Base-by-base conservation (phyloP, 176 grass and related monocot species). In the Bromus sterilis region DNA sequence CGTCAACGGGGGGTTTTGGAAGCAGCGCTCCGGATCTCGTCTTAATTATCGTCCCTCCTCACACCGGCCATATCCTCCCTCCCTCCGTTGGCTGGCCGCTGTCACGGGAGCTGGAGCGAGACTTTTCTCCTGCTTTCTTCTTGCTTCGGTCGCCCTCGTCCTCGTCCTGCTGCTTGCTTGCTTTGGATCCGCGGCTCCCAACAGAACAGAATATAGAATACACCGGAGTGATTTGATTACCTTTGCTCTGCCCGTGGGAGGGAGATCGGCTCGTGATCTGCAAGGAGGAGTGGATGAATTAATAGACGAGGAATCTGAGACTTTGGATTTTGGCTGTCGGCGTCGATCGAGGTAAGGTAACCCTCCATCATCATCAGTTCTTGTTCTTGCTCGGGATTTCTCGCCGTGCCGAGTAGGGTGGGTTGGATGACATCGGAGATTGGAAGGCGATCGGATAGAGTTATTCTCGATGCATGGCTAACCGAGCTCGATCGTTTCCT, bases 1-100 rank as follows among this genome's bases (percentile, higher is more conserved):
- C 39, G 87, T 89, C 82, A 85, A 80, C 77, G 71, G 28, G 26
- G 58, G 82, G n/a, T n/a, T 73, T 88, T 73, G 86, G 87, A 85
- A 25, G 76, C 82, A 76, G 77, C 87, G 56, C 81, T 85, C 78
- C 16, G 56, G 25, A 10, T 26, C 39, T 26, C 25, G n/a, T 29
- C 25, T 72, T 72, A 72, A 46, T 72, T 46, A 44, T 71, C 68
- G 40, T 44, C 40, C 20, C 41, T 74, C 25, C 68, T 72, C 66
- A 4, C 66, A 24, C 14, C 43, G 31, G 16, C 62, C 31, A 20
- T 26, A 24, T 71, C 8, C 49, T n/a, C 68, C 68, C 34, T 20
- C 21, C 15, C 16, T 65, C 25, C 28, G 68, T 40, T 46, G 20
- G 29, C 21, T n/a, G 37, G 48, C 14, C 33, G 73, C 82, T 72